A percentile compares a stretch with the other conserved stretches of the same genome.
Conservation (phyloP, 106 monocot species). For the Xerophyta viscosa region DNA sequence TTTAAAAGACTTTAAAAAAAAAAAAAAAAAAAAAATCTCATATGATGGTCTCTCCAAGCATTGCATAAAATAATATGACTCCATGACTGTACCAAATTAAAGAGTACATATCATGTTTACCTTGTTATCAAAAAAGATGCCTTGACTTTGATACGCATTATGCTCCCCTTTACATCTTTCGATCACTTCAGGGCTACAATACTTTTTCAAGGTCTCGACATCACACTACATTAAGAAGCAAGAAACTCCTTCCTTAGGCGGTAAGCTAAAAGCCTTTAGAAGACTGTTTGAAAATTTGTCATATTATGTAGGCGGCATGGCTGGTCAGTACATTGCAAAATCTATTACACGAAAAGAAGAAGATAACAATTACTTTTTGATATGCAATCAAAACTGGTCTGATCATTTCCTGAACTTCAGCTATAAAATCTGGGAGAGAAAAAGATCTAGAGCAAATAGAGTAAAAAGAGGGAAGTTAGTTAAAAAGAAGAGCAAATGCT, state of each 20-base stretch:
- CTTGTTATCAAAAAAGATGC: slow-evolving; percentile 83
- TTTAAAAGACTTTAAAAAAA: too few relatives aligned
- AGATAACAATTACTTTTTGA: slow-evolving; percentile 36
- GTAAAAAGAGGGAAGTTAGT: slow-evolving; percentile 1
- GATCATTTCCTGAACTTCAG: slow-evolving; percentile 95
- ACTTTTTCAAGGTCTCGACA: slow-evolving; percentile 70
- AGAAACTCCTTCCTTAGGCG: not conserved
- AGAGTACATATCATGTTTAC: slow-evolving; percentile 15
- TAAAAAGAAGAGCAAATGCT: not conserved
- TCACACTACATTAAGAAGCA: slow-evolving; percentile 43
- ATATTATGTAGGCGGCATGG: too few relatives aligned
- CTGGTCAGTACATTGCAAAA: too few relatives aligned
- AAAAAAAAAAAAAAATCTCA: too few relatives aligned
- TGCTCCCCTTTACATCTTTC: slow-evolving; percentile 87
- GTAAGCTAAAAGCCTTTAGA: not conserved
- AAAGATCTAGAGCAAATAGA: slow-evolving; percentile 49
- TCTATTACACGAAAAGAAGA: too few relatives aligned
- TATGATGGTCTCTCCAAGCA: too few relatives aligned
- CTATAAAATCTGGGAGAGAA: slow-evolving; percentile 89
- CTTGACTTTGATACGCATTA: slow-evolving; percentile 64
- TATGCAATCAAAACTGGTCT: slow-evolving; percentile 81
- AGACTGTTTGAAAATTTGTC: too few relatives aligned
- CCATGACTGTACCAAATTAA: not conserved
- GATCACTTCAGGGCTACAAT: slow-evolving; percentile 79
- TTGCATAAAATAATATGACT: not conserved